These are phyloP conservation scores for Phialocephala sp. DNA, from an alignment of 2,329 filamentous ascomycete species.

Conservation along the genomic window DNA sequence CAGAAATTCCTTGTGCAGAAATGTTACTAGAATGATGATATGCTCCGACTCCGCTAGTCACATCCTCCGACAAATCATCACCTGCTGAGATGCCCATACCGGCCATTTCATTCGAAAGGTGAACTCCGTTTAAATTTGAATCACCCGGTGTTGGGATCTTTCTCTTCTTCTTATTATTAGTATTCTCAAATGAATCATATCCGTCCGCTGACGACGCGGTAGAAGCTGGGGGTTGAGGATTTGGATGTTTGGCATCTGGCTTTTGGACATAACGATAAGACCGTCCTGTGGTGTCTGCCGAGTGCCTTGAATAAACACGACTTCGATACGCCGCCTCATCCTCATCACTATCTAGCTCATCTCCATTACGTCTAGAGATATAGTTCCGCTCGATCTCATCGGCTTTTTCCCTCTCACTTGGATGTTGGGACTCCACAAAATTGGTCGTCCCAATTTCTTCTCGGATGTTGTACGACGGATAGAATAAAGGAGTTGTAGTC, in stretches of 20 bases:
- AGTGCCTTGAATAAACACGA: slow-evolving; percentile 51
- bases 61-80: slow-evolving; percentile 51
- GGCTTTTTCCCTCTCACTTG: slow-evolving; percentile 39
- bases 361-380: slow-evolving; percentile 57
- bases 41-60: slow-evolving; percentile 49
- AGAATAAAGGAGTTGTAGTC: slow-evolving; percentile 75
- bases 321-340: slow-evolving; percentile 49
- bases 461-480: slow-evolving; percentile 58
- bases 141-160: slow-evolving; percentile 93
- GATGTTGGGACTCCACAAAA: slow-evolving; percentile 40
- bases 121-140: slow-evolving; percentile 50
- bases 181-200: slow-evolving; percentile 97
- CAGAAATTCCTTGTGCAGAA: slow-evolving; percentile 75
- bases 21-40: slow-evolving; percentile 63
- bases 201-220: slow-evolving; percentile 78
- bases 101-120: slow-evolving; percentile 66
- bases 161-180: slow-evolving; percentile 98
- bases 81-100: slow-evolving; percentile 63
- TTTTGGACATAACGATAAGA: slow-evolving; percentile 51
- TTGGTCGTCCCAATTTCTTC: slow-evolving; percentile 44
- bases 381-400: slow-evolving; percentile 43
- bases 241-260: slow-evolving; percentile 52
- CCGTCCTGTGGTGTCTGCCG: slow-evolving; percentile 53
- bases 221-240: slow-evolving; percentile 66
- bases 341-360: slow-evolving; percentile 65